Evolutionary conservation across 2,329 filamentous ascomycete genomes (phyloP).

Genomic region (Talaromyces sp.): DNA sequence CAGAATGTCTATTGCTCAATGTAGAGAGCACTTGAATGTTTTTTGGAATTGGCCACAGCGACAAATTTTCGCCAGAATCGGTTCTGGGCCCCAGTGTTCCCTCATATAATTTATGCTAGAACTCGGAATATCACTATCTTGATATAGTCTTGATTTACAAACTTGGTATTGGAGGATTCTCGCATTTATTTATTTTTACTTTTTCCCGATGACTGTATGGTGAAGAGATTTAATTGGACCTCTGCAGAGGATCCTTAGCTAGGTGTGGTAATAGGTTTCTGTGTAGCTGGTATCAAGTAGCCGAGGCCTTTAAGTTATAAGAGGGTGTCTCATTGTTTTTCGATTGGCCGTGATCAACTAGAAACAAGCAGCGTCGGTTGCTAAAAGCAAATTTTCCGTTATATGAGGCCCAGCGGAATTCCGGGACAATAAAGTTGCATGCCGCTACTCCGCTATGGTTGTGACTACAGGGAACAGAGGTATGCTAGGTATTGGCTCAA

Average conservation of each 20-base stretch:
- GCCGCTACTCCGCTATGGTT: neutral
- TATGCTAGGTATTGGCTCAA: too few species aligned
- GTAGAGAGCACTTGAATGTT: neutral
- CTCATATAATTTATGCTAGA: conserved; percentile 10
- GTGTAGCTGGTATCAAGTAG: neutral
- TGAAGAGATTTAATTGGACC: neutral
- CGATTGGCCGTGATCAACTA: conserved; percentile 2
- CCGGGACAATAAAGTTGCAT: neutral
- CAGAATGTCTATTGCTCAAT: neutral
- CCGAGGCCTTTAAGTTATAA: neutral
- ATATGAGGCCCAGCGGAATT: neutral
- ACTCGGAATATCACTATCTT: neutral
- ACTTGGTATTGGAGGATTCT: neutral
- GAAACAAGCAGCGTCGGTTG: conserved; percentile 4
- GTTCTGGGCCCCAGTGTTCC: conserved; percentile 7
- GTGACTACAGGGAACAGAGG: too few species aligned
- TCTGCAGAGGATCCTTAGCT: neutral
- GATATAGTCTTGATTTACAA: neutral
- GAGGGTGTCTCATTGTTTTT: neutral
- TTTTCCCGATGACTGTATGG: neutral
- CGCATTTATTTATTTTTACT: neutral
- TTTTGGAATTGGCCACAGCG: neutral
- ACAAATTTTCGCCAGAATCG: conserved; percentile 10
- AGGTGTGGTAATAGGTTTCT: neutral
- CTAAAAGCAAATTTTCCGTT: neutral